Evolutionary conservation across 1,139 yeast genomes (phyloP), one percentile per base, ranked within the genome.

Genomic region (Nakaseomyces delphensis): DNA sequence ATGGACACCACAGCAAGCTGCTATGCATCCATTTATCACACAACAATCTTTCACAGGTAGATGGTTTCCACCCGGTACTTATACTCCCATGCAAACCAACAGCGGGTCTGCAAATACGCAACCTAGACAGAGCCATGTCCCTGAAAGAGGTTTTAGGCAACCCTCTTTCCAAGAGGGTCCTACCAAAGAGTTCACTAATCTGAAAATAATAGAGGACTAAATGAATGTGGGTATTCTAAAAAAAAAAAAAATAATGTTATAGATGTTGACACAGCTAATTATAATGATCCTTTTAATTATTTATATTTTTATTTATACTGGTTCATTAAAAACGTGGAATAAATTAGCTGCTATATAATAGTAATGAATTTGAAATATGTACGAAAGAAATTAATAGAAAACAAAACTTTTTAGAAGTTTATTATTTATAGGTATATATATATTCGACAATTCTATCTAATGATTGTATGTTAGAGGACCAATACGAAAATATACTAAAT

Each of bases 1-100:
- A 54, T 82, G 96, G 79, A 86, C 96, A 0, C 98, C 98, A 9
- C 96, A 86, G 54, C 96, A 91, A 61, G 98, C 97, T 0, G 70
- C 83, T 19, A 70, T 78, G 63, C 98, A 93, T 65, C 97, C 97
- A 0, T 91, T 93, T 62, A 77, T 91, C 16, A 81, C 81, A 3
- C 72, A 68, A 30, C 67, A 65, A 38, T 63, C 60, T 30, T 73
- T 72, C 49, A 55, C 56, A 14, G 74, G 72, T 1, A 58, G 56
- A 28, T 73, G 77, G 77, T 58, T 57, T 39, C 76, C 77, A 14
- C 75, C 76, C 2, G 70, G 70, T 6, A 53, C 64, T 16, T 31
- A 18, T 19, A 31, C 16, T 4, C 21, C 35, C 10, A 14, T 31
- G 3, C 21, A 31, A 11, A 10, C 35, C 7, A 31, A 19, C 23